phyloP scores from a whole-genome alignment of 495 filamentous ascomycete genomes.

The Chaetomium tenue region DNA sequence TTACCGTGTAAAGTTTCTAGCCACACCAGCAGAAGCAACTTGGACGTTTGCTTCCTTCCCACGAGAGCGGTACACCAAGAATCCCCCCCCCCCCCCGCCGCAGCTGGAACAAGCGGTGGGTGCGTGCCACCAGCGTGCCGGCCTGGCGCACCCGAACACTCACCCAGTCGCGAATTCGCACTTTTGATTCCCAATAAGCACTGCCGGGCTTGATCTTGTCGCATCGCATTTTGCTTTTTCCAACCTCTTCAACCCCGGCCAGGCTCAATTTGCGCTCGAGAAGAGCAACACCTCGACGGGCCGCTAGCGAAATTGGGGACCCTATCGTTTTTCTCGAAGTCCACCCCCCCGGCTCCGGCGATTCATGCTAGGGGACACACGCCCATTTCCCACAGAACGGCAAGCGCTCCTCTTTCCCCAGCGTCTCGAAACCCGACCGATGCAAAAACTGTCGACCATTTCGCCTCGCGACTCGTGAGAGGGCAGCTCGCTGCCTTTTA shows the following conservation, averaged over 20 bases:
- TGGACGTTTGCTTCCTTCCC: not conserved
- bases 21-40: not conserved
- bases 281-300: conserved; percentile 33
- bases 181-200: conserved; percentile 13
- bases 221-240: conserved; percentile 14
- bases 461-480: conserved; percentile 12
- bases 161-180: not conserved
- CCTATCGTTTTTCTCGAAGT: conserved; percentile 38
- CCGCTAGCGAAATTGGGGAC: conserved; percentile 45
- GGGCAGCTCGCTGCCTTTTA: conserved; percentile 8
- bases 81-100: too few relatives aligned
- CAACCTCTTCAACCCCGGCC: conserved; percentile 26
- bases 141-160: not conserved
- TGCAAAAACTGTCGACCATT: conserved; percentile 22
- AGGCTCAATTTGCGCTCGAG: conserved; percentile 35
- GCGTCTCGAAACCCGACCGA: conserved; percentile 18
- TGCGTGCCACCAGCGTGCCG: conserved; percentile 2
- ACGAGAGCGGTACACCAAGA: too few relatives aligned
- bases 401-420: conserved; percentile 23
- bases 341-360: conserved; percentile 35
- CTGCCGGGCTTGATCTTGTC: not conserved
- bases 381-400: conserved; percentile 27
- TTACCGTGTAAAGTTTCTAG: too few relatives aligned
- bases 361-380: conserved; percentile 38
- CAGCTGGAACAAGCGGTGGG: not conserved